Percentiles rank a stretch among this genome's conserved stretches.
These are phyloP conservation scores for Gossypium arboreum DNA, from an alignment of 345 rosid species.

Conservation along the genomic window DNA sequence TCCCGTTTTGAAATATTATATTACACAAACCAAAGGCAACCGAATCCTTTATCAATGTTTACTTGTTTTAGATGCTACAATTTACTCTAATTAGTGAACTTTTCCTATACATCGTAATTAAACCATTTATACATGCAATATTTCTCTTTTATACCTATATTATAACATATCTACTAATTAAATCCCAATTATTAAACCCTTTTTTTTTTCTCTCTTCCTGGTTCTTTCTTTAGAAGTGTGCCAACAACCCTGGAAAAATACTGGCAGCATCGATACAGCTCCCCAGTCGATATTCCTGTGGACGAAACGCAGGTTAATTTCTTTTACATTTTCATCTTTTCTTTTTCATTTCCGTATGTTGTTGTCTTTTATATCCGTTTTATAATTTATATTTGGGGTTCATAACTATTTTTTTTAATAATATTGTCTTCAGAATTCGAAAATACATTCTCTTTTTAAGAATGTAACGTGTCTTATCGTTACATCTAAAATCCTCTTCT, in stretches of 20 bases:
- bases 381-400: background rate
- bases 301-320: slow-evolving; percentile 20
- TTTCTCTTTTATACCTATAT: background rate
- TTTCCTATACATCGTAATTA: too few relatives aligned
- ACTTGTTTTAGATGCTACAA: too few relatives aligned
- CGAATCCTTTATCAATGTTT: too few relatives aligned
- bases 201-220: background rate
- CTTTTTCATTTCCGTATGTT: background rate
- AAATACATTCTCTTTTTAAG: too few relatives aligned
- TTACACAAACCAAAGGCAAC: too few relatives aligned
- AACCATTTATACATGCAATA: background rate
- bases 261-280: slow-evolving; percentile 23
- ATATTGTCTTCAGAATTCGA: too few relatives aligned
- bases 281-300: slow-evolving; percentile 12
- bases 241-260: slow-evolving; percentile 26
- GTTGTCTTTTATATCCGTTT: background rate
- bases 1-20: too few relatives aligned
- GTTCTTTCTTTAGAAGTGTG: slow-evolving; percentile 4
- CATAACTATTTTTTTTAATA: background rate
- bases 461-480: too few relatives aligned
- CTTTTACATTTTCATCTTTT: background rate
- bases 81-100: too few relatives aligned
- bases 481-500: too few relatives aligned
- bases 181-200: background rate
- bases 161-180: background rate